Conservation (phyloP, 1,284 basidiomycete genomes). For the Sparassis latifolia region DNA sequence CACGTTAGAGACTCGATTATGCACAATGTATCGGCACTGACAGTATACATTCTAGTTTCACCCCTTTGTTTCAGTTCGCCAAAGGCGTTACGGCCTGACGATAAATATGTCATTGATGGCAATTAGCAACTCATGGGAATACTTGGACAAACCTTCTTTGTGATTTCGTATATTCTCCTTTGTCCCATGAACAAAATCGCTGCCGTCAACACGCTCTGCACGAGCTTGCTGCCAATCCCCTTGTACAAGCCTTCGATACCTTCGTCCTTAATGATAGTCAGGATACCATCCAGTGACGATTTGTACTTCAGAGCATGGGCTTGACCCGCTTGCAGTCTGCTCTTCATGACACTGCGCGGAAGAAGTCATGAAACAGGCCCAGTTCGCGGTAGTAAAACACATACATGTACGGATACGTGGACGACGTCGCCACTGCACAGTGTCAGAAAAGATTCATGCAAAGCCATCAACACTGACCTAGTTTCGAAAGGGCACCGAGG, state of each 20-base stretch:
- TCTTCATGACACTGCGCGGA: slow-evolving; percentile 67
- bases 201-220: slow-evolving; percentile 87
- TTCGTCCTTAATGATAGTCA: slow-evolving; percentile 70
- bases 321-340: slow-evolving; percentile 73
- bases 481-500: slow-evolving; percentile 82
- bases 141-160: slow-evolving; percentile 41
- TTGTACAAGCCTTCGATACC: slow-evolving; percentile 80
- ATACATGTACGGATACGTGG: slow-evolving; percentile 78
- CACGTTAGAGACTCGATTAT: too few relatives aligned
- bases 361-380: too few relatives aligned
- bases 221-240: slow-evolving; percentile 78
- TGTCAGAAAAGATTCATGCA: slow-evolving; percentile 1
- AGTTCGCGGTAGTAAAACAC: slow-evolving; percentile 17
- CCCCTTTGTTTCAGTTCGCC: background rate
- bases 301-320: slow-evolving; percentile 57
- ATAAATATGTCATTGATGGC: background rate
- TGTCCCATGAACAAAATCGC: slow-evolving; percentile 87
- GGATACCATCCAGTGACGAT: slow-evolving; percentile 64
- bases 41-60: too few relatives aligned
- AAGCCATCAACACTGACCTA: slow-evolving; percentile 43
- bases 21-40: too few relatives aligned
- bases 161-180: slow-evolving; percentile 66
- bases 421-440: slow-evolving; percentile 58
- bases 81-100: background rate
- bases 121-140: background rate